These are phyloP conservation scores for Hibiscus tridactylites DNA, from an alignment of 345 rosid genomes.

Conservation along the genomic window DNA sequence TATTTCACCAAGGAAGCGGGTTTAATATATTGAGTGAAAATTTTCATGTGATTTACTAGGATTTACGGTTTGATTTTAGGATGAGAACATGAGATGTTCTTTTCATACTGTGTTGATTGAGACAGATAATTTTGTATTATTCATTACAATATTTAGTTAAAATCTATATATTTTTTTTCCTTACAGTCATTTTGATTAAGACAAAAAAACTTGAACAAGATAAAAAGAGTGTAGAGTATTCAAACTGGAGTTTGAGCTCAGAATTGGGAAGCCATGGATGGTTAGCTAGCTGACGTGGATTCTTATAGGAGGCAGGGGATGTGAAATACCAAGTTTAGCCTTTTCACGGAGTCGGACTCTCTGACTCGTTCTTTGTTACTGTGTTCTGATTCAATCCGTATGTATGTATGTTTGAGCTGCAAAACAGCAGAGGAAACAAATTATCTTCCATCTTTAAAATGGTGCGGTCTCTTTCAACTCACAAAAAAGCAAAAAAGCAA, in stretches of 20 bases:
- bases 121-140: no score
- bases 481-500: slow-evolving; percentile 8
- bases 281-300: not conserved
- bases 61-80: no score
- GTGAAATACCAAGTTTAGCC: slow-evolving; percentile 8
- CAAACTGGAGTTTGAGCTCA: not conserved
- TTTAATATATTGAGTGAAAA: no score
- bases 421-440: slow-evolving; percentile 13
- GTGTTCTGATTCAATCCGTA: slow-evolving; percentile 10
- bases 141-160: no score
- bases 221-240: not conserved
- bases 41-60: no score
- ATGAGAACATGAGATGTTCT: no score
- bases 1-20: no score
- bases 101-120: no score
- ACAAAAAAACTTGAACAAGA: not conserved
- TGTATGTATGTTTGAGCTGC: slow-evolving; percentile 1
- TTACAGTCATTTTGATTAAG: not conserved
- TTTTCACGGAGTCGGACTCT: not conserved
- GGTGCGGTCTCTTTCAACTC: slow-evolving; percentile 32
- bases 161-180: no score
- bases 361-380: not conserved
- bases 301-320: not conserved
- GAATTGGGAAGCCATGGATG: not conserved
- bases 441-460: slow-evolving; percentile 17